Conservation (phyloP, 2,329 filamentous ascomycete genomes). For the Zymoseptoria passerinii region DNA sequence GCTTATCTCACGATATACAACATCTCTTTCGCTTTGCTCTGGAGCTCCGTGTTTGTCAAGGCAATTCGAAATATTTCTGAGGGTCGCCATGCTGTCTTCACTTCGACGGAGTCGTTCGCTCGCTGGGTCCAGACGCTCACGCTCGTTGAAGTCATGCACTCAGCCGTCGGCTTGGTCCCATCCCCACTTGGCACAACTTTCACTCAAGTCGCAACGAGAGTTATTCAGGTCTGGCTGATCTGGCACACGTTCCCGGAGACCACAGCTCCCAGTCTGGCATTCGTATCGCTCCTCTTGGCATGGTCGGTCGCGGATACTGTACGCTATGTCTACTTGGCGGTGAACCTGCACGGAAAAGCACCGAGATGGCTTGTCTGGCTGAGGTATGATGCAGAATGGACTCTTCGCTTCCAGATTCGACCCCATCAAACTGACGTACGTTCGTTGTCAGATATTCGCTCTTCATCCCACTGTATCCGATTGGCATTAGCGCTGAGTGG, state of each 20-base stretch:
- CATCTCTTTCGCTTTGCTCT: background rate
- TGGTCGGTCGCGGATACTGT: conserved; percentile 5
- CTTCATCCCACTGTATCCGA: conserved; percentile 4
- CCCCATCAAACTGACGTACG: background rate
- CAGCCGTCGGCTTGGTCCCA: conserved; percentile 1
- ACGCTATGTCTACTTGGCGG: conserved; percentile 3
- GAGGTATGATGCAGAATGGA: background rate
- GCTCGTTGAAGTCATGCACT: conserved; percentile 3
- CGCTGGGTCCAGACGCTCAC: conserved; percentile 5
- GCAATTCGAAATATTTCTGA: background rate
- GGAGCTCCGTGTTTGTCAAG: background rate
- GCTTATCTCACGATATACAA: background rate
- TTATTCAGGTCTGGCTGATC: conserved; percentile 8
- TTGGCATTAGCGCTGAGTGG: conserved; percentile 7
- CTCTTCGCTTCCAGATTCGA: background rate
- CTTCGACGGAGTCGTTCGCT: background rate
- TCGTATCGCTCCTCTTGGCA: conserved; percentile 1
- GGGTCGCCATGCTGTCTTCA: background rate
- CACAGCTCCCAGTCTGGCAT: background rate
- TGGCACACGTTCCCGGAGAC: conserved; percentile 3
- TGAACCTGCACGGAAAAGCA: conserved; percentile 4
- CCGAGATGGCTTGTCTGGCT: conserved; percentile 4
- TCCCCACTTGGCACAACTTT: conserved; percentile 6
- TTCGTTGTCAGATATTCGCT: background rate
- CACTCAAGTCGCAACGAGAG: conserved; percentile 5